Evolutionary conservation across 202 grass and related monocot genomes (phyloP).

Genomic region (Bolboschoenoplectus hybrid): DNA sequence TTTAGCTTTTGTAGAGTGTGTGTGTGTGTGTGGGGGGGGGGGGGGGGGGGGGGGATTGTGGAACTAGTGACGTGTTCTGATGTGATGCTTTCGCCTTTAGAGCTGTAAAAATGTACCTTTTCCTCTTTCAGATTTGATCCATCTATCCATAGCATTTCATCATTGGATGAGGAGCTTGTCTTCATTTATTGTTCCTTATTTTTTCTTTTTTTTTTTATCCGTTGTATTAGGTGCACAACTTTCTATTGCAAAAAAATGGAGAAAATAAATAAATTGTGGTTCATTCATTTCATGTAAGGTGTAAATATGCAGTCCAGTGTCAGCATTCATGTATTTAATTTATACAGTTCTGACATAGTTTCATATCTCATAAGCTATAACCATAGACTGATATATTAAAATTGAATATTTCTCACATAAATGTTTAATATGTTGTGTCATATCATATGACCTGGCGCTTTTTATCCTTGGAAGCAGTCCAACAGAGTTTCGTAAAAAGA

Average conservation of each 20-base stretch:
- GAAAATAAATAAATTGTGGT: neutral
- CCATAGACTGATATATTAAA: neutral
- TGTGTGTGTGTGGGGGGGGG: too few relatives aligned
- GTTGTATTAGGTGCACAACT: neutral
- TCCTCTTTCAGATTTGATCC: neutral
- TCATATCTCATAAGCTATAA: neutral
- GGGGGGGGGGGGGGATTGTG: neutral
- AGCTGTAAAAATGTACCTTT: constrained; percentile 35
- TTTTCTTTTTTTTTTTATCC: neutral
- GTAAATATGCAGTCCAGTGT: neutral
- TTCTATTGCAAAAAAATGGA: neutral
- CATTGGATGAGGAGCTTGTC: constrained; percentile 23
- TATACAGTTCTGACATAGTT: neutral
- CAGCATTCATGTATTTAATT: neutral
- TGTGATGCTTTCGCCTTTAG: constrained; percentile 25
- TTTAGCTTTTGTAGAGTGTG: constrained; percentile 25
- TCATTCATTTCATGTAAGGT: neutral
- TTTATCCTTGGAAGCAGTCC: neutral
- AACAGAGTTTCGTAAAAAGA: neutral
- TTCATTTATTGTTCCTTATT: neutral
- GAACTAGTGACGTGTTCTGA: neutral
- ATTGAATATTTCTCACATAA: neutral
- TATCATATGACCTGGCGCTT: constrained; percentile 1
- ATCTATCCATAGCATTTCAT: constrained; percentile 23
- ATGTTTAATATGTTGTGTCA: constrained; percentile 9